Conservation (phyloP, 2,329 filamentous ascomycete species). For the Botrytis byssoidea region DNA sequence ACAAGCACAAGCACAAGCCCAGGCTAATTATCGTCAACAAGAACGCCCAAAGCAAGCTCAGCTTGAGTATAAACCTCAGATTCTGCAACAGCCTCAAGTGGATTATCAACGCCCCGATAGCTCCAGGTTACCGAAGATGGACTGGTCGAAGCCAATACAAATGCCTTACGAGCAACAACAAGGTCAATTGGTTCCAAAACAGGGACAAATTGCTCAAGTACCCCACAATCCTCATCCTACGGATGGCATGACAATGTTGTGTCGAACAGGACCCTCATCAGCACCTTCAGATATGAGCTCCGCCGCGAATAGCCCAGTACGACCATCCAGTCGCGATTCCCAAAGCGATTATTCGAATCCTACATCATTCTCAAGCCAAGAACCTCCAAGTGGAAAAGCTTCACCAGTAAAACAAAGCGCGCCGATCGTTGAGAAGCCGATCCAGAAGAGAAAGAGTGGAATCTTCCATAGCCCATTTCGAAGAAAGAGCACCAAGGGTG, state of each 20-base stretch:
- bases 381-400: conserved; percentile 69
- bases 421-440: conserved; percentile 57
- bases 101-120: conserved; percentile 27
- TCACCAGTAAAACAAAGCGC: conserved; percentile 67
- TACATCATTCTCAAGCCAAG: conserved; percentile 84
- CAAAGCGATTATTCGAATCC: conserved; percentile 88
- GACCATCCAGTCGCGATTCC: conserved; percentile 82
- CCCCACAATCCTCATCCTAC: conserved; percentile 92
- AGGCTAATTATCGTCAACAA: conserved; percentile 21
- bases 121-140: conserved; percentile 20
- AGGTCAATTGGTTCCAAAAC: conserved; percentile 34
- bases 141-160: conserved; percentile 22
- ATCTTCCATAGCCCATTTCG: conserved; percentile 96
- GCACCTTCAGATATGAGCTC: conserved; percentile 69
- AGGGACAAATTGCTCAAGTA: conserved; percentile 63
- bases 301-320: conserved; percentile 57
- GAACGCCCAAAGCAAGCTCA: conserved; percentile 24
- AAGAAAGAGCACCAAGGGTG: conserved; percentile 81
- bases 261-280: conserved; percentile 71
- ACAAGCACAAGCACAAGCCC: conserved; percentile 2
- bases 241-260: conserved; percentile 98
- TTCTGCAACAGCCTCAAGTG: conserved; percentile 26
- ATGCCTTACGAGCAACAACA: conserved; percentile 25
- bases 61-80: conserved; percentile 23
- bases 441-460: conserved; percentile 69